Evolutionary conservation across 2,329 filamentous ascomycete genomes (phyloP).

Genomic region (Colletotrichum cuscutae): DNA sequence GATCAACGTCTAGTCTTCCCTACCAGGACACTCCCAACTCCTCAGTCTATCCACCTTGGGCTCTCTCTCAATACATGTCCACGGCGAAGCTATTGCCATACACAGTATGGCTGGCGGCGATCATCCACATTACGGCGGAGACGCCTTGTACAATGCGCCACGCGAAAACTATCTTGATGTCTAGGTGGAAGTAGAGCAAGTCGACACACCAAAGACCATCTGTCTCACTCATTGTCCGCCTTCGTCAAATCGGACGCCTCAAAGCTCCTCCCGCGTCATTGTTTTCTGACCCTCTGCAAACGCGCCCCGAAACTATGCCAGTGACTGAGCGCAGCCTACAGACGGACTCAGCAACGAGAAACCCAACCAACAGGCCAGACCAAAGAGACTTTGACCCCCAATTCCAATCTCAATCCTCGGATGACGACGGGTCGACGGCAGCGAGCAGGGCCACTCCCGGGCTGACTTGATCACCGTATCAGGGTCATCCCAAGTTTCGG

Average conservation of each 20-base stretch:
- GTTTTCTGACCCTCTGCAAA: conserved; percentile 13
- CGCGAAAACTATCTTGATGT: not conserved
- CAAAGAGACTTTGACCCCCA: not conserved
- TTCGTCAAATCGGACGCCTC: not conserved
- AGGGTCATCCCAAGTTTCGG: conserved; percentile 28
- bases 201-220: not conserved
- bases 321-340: conserved; percentile 4
- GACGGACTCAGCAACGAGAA: not conserved
- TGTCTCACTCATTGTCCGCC: not conserved
- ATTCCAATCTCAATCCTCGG: conserved; percentile 12
- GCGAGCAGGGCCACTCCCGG: conserved; percentile 20
- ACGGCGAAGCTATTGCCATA: not conserved
- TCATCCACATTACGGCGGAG: not conserved
- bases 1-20: not conserved
- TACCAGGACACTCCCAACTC: not conserved
- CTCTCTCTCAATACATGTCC: not conserved
- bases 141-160: not conserved
- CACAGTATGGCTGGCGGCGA: not conserved
- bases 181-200: not conserved
- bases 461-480: not conserved
- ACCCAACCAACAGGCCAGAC: not conserved
- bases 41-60: not conserved
- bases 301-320: conserved; percentile 10
- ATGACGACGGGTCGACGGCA: conserved; percentile 18
- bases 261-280: not conserved